These are phyloP conservation scores for Yarrowia galli DNA, from an alignment of 1,139 yeast genomes.

Conservation along the genomic window DNA sequence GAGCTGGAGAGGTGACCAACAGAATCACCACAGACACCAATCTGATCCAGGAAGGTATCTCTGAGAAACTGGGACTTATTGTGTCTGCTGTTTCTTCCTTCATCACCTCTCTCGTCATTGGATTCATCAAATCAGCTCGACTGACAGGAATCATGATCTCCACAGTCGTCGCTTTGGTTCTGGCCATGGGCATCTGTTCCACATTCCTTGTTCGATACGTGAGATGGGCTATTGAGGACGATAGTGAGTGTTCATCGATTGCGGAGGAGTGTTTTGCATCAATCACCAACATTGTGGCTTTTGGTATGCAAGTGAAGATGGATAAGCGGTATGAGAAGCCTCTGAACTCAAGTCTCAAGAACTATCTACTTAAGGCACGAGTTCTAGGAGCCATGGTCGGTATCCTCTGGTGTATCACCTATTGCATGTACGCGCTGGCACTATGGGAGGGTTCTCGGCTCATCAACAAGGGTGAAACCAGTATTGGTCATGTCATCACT, in stretches of 20 bases:
- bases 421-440: constrained; percentile 53
- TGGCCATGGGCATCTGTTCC: constrained; percentile 47
- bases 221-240: constrained; percentile 47
- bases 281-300: constrained; percentile 55
- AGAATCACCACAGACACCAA: constrained; percentile 56
- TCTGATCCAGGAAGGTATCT: constrained; percentile 55
- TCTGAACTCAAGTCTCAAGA: constrained; percentile 47
- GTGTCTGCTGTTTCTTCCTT: constrained; percentile 53
- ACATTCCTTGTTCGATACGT: constrained; percentile 50
- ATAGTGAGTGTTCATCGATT: constrained; percentile 53
- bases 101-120: constrained; percentile 54
- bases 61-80: constrained; percentile 56
- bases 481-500: constrained; percentile 50
- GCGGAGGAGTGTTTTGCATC: constrained; percentile 56
- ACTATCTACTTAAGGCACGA: constrained; percentile 48
- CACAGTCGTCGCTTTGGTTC: constrained; percentile 49
- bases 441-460: constrained; percentile 57
- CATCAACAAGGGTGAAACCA: constrained; percentile 49
- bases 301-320: constrained; percentile 54
- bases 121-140: constrained; percentile 53
- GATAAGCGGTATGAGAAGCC: constrained; percentile 49
- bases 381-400: constrained; percentile 52
- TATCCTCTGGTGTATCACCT: constrained; percentile 50
- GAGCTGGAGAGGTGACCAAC: constrained; percentile 56
- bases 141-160: constrained; percentile 53